These are phyloP conservation scores for Breviolum minutum DNA, from an alignment of 73 alveolate species.

Conservation along the genomic window DNA sequence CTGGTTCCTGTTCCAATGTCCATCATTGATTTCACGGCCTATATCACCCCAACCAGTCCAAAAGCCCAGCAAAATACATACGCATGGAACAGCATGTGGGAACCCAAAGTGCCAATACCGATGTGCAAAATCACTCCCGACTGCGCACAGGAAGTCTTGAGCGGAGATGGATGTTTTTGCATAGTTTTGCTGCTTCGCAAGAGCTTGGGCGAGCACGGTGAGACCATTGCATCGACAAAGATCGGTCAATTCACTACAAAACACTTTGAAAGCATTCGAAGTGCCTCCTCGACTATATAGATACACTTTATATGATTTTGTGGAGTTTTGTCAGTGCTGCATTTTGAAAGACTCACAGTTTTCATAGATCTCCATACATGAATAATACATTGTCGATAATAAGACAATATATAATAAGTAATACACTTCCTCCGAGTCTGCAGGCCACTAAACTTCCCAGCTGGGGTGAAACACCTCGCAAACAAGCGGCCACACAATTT, in stretches of 20 bases:
- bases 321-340: background rate
- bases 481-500: background rate
- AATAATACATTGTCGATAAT: no score
- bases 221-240: conserved; percentile 29
- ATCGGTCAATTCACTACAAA: conserved; percentile 12
- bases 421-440: background rate
- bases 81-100: no score
- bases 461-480: conserved; percentile 26
- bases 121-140: no score
- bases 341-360: background rate
- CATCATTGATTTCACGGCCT: no score
- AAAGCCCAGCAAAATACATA: no score
- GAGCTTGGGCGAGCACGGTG: conserved; percentile 51
- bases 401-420: no score
- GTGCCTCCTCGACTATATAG: background rate
- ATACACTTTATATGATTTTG: no score
- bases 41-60: no score
- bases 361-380: background rate
- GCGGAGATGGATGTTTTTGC: no score
- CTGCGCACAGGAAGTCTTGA: no score
- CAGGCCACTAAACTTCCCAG: background rate
- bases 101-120: no score
- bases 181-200: conserved; percentile 22
- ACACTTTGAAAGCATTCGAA: conserved; percentile 15
- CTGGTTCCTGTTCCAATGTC: no score